A percentile compares a stretch with the other conserved stretches of the same genome.
These are phyloP conservation scores for Xerocomellus amylosporus DNA, from an alignment of 768 basidiomycete genomes.

Conservation along the genomic window DNA sequence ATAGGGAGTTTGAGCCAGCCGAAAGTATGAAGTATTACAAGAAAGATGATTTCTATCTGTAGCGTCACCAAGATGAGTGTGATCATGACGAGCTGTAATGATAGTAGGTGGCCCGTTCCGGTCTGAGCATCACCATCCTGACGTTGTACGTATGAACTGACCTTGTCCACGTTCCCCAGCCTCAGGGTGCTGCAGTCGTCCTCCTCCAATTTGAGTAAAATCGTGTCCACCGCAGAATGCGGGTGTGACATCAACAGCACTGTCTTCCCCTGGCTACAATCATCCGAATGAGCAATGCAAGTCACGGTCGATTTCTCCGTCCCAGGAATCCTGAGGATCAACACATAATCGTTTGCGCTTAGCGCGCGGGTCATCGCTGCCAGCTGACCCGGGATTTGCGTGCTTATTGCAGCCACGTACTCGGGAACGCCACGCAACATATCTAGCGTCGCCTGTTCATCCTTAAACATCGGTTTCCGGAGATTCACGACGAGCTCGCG, in stretches of 20 bases:
- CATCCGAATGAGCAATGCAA: conserved; percentile 80
- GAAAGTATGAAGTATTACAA: conserved; percentile 57
- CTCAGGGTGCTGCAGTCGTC: conserved; percentile 75
- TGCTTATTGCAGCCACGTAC: conserved; percentile 31
- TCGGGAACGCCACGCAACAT: conserved; percentile 24
- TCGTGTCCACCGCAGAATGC: conserved; percentile 98
- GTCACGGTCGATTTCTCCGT: conserved; percentile 97
- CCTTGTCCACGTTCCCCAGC: conserved; percentile 91
- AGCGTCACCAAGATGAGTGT: conserved; percentile 73
- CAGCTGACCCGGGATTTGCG: conserved; percentile 71
- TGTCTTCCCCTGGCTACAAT: conserved; percentile 78
- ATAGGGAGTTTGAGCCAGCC: conserved; percentile 79
- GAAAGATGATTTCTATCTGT: conserved; percentile 78
- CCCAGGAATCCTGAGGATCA: conserved; percentile 97
- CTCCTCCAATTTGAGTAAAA: conserved; percentile 74
- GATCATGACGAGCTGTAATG: conserved; percentile 53
- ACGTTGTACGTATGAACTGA: conserved; percentile 27
- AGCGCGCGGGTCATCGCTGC: conserved; percentile 72
- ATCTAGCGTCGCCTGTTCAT: conserved; percentile 20
- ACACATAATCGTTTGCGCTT: conserved; percentile 81
- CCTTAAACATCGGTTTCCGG: conserved; percentile 59
- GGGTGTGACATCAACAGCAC: conserved; percentile 92
- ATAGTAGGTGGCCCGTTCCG: conserved; percentile 36
- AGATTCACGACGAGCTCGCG: conserved; percentile 83
- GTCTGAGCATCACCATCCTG: background rate